Evolutionary conservation across 345 rosid species (phyloP), one percentile per base, ranked within the genome.

Genomic region (Reutealis trisperma): DNA sequence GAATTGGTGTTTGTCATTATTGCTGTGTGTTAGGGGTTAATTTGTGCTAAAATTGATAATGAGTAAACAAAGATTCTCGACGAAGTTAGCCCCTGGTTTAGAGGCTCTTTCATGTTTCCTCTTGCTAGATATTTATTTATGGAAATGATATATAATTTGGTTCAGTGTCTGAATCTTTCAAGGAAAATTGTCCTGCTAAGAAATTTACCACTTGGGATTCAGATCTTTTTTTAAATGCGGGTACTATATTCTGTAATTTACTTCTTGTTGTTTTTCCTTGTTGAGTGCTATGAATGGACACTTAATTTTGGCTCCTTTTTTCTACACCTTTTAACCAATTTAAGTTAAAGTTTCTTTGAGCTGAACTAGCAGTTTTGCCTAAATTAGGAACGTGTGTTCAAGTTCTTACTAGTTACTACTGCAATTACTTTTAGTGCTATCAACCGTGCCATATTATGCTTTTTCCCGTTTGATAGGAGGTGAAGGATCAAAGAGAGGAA

Each of bases 401-500:
- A 54, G 59, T 54, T 22, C 59, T 54, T 9, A 47, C 59, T 9
- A 37, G 41, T 37, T 37, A 42, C 51, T 3, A 37, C 52, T 41
- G 18, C 6, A 66, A 21, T 66, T 21, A 59, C 69, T 66, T 41
- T 24, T 34, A 19, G 19, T 42, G 30, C 52, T 24, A 66, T 19
- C 44, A 41, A 15, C 1, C 14, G 16, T 13, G 68, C 6, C 51
- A 19, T 42, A 22, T 66, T 66, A 41, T 44, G 41, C 22, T 8
- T 66, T 42, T 66, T 54, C 6, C 52, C 0, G 19, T 65, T 41
- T 66, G 49, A 65, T 65, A 42, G 70, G 70, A 65, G 49, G 65
- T 13, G 24, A 10, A 12, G 3, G 32, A 61, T 25, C 37, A 11
- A 15, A 10, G 6, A 5, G 14, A 34, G 8, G 59, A 54, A 19